These are phyloP conservation scores for Diplodia intermedia DNA, from an alignment of 2,329 filamentous ascomycete species.

Conservation along the genomic window DNA sequence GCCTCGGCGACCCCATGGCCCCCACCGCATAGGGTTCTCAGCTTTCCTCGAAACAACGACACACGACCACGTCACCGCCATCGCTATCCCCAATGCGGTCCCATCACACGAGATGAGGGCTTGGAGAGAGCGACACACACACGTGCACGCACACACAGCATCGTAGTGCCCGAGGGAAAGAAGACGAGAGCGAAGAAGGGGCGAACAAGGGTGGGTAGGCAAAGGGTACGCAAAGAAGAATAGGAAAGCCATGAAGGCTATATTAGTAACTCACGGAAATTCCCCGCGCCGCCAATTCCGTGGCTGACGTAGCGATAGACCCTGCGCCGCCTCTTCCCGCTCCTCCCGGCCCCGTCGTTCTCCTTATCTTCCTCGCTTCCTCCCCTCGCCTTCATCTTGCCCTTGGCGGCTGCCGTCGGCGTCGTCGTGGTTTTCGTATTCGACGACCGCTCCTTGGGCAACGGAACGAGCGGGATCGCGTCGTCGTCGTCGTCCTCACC, in stretches of 20 bases:
- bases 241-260: not conserved
- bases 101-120: not conserved
- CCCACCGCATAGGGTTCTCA: not conserved
- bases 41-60: not conserved
- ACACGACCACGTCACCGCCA: not conserved
- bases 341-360: not conserved
- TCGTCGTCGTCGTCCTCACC: conserved; percentile 2
- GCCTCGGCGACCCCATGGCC: not conserved
- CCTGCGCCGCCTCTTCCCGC: not conserved
- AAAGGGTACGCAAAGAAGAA: too few relatives aligned
- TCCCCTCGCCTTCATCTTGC: not conserved
- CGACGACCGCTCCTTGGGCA: not conserved
- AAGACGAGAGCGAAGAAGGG: not conserved
- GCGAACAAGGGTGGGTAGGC: not conserved
- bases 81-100: not conserved
- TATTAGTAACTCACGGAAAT: conserved; percentile 8
- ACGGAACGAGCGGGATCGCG: conserved; percentile 12
- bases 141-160: not conserved
- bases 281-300: conserved; percentile 25
- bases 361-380: not conserved
- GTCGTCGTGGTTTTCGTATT: not conserved
- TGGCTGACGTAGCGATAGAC: conserved; percentile 24
- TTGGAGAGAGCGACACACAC: not conserved
- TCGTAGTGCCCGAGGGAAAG: not conserved
- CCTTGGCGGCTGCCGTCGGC: not conserved